Conservation (phyloP, 345 rosid genomes). For the Rhizophora mangle region DNA sequence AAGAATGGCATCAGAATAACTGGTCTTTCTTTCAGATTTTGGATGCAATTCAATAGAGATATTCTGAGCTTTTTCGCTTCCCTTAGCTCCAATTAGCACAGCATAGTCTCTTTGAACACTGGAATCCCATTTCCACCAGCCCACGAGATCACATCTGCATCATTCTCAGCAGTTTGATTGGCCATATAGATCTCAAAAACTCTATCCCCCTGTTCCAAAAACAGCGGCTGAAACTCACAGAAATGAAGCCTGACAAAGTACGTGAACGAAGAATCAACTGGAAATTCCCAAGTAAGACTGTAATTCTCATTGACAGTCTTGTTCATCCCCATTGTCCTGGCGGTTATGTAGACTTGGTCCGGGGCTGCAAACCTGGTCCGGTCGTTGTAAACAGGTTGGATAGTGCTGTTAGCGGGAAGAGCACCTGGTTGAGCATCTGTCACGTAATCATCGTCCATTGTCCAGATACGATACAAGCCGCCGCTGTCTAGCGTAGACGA, state of each 20-base stretch:
- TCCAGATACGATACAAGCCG: constrained; percentile 43
- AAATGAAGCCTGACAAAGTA: constrained; percentile 39
- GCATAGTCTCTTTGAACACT: constrained; percentile 5
- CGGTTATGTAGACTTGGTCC: constrained; percentile 15
- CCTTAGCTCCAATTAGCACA: neutral
- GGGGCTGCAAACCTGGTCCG: constrained; percentile 13
- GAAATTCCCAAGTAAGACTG: constrained; percentile 29
- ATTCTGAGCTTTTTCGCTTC: neutral
- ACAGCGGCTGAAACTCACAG: constrained; percentile 16
- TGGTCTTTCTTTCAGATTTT: neutral
- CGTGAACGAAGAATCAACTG: constrained; percentile 24
- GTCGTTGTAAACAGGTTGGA: neutral
- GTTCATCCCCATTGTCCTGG: constrained; percentile 9
- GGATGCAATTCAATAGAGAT: neutral
- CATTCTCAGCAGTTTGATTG: neutral
- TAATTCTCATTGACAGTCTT: neutral
- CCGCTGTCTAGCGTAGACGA: neutral
- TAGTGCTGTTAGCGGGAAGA: rapidly evolving
- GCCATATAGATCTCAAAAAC: constrained; percentile 14
- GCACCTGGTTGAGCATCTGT: neutral
- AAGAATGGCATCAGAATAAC: constrained; percentile 3
- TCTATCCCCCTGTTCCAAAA: neutral
- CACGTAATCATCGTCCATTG: neutral
- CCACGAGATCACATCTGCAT: constrained; percentile 9
- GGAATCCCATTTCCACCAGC: constrained; percentile 4